phyloP scores from a whole-genome alignment of 768 basidiomycete genomes.

The Xanthoconium purpureum region DNA sequence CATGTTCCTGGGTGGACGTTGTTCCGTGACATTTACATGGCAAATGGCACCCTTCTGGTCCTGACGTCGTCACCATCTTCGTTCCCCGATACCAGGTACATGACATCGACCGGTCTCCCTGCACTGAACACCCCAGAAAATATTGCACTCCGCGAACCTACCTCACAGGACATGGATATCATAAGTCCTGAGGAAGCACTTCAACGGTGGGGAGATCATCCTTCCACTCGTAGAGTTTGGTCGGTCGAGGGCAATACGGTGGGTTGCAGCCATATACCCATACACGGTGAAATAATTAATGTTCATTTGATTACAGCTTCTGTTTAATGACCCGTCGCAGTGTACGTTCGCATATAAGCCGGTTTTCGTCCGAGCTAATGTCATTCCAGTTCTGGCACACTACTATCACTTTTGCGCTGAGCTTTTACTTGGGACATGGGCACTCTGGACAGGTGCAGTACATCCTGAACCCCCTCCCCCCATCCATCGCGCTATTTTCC shows the following conservation, averaged over 20 bases:
- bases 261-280: conserved; percentile 17
- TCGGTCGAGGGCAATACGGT: conserved; percentile 74
- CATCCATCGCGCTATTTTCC: conserved; percentile 69
- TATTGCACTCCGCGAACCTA: conserved; percentile 65
- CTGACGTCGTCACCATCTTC: conserved; percentile 45
- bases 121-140: conserved; percentile 63
- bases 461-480: conserved; percentile 44
- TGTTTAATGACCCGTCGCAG: conserved; percentile 69
- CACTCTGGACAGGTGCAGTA: conserved; percentile 62
- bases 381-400: conserved; percentile 59
- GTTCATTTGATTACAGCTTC: conserved; percentile 34
- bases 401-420: conserved; percentile 90
- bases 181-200: conserved; percentile 59
- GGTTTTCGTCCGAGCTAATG: neutral
- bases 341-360: conserved; percentile 31
- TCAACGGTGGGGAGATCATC: conserved; percentile 53
- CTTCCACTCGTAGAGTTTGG: conserved; percentile 51
- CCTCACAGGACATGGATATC: conserved; percentile 56
- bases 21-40: conserved; percentile 80
- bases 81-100: conserved; percentile 50
- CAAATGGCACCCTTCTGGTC: conserved; percentile 76
- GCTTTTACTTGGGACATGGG: conserved; percentile 71
- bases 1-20: conserved; percentile 86
- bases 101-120: conserved; percentile 64
- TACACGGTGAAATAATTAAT: neutral